Evolutionary conservation across 345 rosid species (phyloP), one percentile per base, ranked within the genome.

Genomic region (Gossypium raimondii): DNA sequence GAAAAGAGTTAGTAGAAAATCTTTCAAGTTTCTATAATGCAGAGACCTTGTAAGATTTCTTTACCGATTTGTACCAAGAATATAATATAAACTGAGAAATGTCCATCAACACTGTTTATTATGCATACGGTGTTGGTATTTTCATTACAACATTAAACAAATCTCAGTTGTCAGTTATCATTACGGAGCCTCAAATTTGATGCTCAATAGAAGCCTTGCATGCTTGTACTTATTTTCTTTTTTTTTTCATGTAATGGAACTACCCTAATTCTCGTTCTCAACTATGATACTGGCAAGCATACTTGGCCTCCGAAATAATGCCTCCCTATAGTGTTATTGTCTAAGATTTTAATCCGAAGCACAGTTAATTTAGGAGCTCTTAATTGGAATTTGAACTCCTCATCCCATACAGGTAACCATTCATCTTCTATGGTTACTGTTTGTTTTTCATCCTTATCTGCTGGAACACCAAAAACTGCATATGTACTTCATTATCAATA

Each of bases 301-400:
- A 89, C 79, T 85, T 89, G 90, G 53, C 90, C 92, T 48, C 83
- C 96, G 47, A 89, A 87, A 77, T 84, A 92, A n/a, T 61, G 70
- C 3, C n/a, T 16, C 34, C 84, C 78, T 0, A 84, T 24, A 1
- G 71, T 58, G 63, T 90, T 91, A 22, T 77, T 70, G 66, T 90
- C 96, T 1, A 9, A 47, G 24, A 85, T 89, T 53, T 83, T 81
- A 45, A 90, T 78, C 43, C 89, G 68, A 45, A 89, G 90, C 66
- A 90, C 43, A 7, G 90, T 91, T 71, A 89, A 44, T 76, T 87
- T 89, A 2, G 91, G 90, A 67, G 81, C 84, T 1, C 75, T 66
- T 7, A 90, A 77, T 2, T 22, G 71, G 77, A 89, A 89, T 51
- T 66, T 73, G 24, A 87, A 90, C 66, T 75, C 89, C 81, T 85